These are phyloP conservation scores for Colletotrichum magnum DNA, from an alignment of 2,329 filamentous ascomycete genomes.

Conservation along the genomic window DNA sequence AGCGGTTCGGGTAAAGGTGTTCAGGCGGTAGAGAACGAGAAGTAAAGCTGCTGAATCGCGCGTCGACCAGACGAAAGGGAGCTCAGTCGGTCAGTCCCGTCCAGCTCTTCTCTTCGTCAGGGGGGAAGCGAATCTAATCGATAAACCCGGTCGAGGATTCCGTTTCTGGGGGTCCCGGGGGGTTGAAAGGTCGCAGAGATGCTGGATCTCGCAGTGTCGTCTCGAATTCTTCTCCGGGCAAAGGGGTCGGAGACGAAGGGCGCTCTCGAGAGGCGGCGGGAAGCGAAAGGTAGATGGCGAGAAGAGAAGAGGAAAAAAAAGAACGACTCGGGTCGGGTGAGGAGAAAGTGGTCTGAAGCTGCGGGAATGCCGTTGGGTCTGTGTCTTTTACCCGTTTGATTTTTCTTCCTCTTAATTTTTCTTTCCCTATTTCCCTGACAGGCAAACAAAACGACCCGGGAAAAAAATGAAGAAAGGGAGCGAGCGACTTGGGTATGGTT, in stretches of 20 bases:
- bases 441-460: constrained; percentile 26
- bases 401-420: not conserved
- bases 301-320: constrained; percentile 11
- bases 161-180: not conserved
- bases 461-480: constrained; percentile 14
- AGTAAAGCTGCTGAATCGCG: constrained; percentile 15
- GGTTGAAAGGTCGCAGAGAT: constrained; percentile 9
- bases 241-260: not conserved
- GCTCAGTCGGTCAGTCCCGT: constrained; percentile 1
- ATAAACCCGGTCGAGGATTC: constrained; percentile 32
- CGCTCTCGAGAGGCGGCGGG: not conserved
- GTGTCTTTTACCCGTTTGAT: too few relatives aligned
- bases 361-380: constrained; percentile 11
- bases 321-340: constrained; percentile 21
- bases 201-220: constrained; percentile 16
- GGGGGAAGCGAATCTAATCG: not conserved
- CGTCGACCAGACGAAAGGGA: constrained; percentile 32
- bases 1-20: not conserved
- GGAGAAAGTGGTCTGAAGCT: not conserved
- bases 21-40: not conserved
- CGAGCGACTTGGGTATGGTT: constrained; percentile 25
- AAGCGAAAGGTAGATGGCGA: not conserved
- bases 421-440: constrained; percentile 16
- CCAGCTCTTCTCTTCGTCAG: too few relatives aligned
- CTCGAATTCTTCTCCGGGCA: not conserved